Evolutionary conservation across 768 basidiomycete genomes (phyloP).

Genomic region (Leccinum variicolor): DNA sequence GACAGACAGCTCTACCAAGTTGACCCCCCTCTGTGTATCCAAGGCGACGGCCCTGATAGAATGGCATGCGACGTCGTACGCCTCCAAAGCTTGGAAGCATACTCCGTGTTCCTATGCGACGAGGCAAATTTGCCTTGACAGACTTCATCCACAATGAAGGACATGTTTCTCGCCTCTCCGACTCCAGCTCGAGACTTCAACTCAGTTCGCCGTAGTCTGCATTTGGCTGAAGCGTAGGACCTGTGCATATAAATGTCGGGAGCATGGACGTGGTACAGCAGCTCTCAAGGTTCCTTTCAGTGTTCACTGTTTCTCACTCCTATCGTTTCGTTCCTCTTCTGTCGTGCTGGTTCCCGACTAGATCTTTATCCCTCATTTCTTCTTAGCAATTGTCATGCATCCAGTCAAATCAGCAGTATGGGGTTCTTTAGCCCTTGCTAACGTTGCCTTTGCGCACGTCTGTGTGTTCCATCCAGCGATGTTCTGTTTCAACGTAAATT

Average conservation of each 20-base stretch:
- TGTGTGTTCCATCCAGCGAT: neutral
- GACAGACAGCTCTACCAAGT: neutral
- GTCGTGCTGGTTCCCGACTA: conserved; percentile 9
- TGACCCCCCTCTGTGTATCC: neutral
- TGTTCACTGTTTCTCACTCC: neutral
- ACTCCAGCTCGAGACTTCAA: neutral
- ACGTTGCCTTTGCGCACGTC: conserved; percentile 9
- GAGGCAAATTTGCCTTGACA: neutral
- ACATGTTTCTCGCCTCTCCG: neutral
- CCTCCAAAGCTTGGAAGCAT: neutral
- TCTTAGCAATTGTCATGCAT: neutral
- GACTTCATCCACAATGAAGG: neutral
- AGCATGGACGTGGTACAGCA: neutral
- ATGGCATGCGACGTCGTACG: neutral
- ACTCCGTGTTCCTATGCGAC: neutral
- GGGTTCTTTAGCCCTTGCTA: conserved; percentile 10
- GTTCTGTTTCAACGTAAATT: conserved; percentile 9
- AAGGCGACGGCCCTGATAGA: neutral
- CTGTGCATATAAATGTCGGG: conserved; percentile 4
- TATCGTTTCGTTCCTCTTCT: neutral
- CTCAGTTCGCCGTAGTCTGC: conserved; percentile 1
- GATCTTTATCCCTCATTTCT: neutral
- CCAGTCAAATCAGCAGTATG: neutral
- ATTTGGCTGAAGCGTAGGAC: neutral
- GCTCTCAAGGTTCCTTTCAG: too few relatives aligned